Percentiles rank a stretch among this genome's conserved stretches.
Conservation (phyloP, 805 yeast species). For the Ogataea pilisensis region DNA sequence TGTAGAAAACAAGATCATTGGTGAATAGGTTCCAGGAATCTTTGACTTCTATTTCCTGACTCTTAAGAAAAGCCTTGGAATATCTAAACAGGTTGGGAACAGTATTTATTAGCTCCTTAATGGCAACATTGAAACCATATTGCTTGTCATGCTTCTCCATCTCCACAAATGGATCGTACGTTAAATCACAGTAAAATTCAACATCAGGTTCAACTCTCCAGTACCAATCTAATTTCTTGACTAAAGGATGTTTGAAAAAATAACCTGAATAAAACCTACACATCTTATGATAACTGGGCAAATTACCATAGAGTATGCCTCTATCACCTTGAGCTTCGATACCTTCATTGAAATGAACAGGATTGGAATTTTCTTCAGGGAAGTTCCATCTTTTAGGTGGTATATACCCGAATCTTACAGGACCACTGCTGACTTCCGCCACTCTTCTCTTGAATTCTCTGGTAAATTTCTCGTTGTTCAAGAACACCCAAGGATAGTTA, state of each 20-base stretch:
- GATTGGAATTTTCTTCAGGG: slow-evolving; percentile 38
- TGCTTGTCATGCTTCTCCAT: slow-evolving; percentile 67
- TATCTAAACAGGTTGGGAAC: slow-evolving; percentile 76
- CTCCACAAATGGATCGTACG: slow-evolving; percentile 85
- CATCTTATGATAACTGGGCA: slow-evolving; percentile 88
- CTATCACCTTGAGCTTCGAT: slow-evolving; percentile 78
- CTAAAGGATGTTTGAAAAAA: slow-evolving; percentile 75
- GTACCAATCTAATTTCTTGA: slow-evolving; percentile 76
- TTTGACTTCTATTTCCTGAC: slow-evolving; percentile 45
- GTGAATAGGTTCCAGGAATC: slow-evolving; percentile 68
- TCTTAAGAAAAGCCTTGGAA: slow-evolving; percentile 59
- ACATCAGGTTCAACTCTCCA: slow-evolving; percentile 97
- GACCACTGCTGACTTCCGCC: slow-evolving; percentile 47
- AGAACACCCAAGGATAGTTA: slow-evolving; percentile 86
- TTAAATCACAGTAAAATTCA: slow-evolving; percentile 82
- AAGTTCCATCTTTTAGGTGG: slow-evolving; percentile 66
- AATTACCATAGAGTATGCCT: slow-evolving; percentile 76
- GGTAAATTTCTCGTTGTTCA: slow-evolving; percentile 75
- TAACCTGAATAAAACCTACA: slow-evolving; percentile 87
- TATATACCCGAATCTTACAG: slow-evolving; percentile 69
- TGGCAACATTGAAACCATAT: slow-evolving; percentile 81
- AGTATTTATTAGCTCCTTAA: slow-evolving; percentile 75
- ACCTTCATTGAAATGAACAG: slow-evolving; percentile 46
- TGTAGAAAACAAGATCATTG: slow-evolving; percentile 34
- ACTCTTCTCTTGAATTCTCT: slow-evolving; percentile 58